Evolutionary conservation across 305 asterid genomes (phyloP).

Genomic region (Salvia sclarea): DNA sequence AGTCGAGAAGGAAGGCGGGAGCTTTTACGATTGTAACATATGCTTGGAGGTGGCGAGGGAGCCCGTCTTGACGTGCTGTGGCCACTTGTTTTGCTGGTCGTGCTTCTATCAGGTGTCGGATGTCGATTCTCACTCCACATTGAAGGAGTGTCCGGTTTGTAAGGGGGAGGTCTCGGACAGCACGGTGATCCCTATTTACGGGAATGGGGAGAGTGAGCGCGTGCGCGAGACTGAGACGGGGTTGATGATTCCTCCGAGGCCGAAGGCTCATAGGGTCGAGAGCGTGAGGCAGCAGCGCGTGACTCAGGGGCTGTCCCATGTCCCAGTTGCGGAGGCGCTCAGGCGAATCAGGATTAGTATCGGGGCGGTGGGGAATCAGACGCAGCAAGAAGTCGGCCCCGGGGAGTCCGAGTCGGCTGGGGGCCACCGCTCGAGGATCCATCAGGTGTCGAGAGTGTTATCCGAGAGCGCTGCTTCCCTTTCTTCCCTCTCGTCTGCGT

Average conservation of each 20-base stretch:
- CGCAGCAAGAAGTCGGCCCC: conserved; percentile 37
- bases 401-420: conserved; percentile 35
- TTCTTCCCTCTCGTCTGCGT: conserved; percentile 71
- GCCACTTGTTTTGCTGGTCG: conserved; percentile 92
- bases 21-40: conserved; percentile 74
- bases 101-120: conserved; percentile 78
- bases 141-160: conserved; percentile 87
- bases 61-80: conserved; percentile 83
- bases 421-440: conserved; percentile 48
- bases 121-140: conserved; percentile 63
- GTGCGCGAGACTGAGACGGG: conserved; percentile 52
- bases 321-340: conserved; percentile 85
- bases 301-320: conserved; percentile 55
- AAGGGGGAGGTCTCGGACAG: conserved; percentile 78
- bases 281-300: conserved; percentile 72
- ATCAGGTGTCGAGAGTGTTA: conserved; percentile 64
- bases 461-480: conserved; percentile 84
- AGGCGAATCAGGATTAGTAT: conserved; percentile 78
- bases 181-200: conserved; percentile 69
- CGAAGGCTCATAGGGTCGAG: conserved; percentile 74
- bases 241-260: conserved; percentile 78
- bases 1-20: conserved; percentile 54
- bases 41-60: conserved; percentile 71
- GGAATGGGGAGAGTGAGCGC: conserved; percentile 58
- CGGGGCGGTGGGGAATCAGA: conserved; percentile 52